Conservation (phyloP, 176 grass and related monocot species). For the Oryza officinalis region DNA sequence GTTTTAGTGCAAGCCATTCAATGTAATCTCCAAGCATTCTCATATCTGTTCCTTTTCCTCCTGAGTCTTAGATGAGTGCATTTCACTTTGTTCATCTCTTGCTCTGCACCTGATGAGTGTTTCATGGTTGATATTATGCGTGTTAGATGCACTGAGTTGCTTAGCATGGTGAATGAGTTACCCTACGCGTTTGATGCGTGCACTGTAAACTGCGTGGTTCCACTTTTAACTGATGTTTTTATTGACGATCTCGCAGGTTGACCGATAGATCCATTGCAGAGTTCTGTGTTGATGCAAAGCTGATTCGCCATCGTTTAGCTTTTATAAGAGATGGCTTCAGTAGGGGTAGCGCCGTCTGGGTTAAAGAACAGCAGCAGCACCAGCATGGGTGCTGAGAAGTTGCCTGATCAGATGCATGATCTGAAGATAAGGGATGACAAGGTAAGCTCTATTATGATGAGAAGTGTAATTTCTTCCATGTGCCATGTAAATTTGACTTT, state of each 20-base stretch:
- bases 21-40: neutral
- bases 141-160: neutral
- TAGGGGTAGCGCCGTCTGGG: slow-evolving; percentile 49
- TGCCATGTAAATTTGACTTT: neutral
- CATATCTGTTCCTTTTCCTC: neutral
- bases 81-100: neutral
- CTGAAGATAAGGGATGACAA: slow-evolving; percentile 82
- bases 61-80: neutral
- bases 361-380: slow-evolving; percentile 43
- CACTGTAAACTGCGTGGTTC: neutral
- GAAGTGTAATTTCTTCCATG: neutral
- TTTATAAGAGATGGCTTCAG: slow-evolving; percentile 52
- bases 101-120: neutral
- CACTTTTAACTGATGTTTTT: neutral
- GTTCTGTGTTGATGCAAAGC: slow-evolving; percentile 33
- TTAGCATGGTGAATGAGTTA: neutral
- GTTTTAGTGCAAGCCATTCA: neutral
- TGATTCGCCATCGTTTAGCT: slow-evolving; percentile 7
- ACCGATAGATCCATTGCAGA: neutral
- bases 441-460: slow-evolving; percentile 21
- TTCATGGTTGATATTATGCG: neutral
- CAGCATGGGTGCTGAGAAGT: slow-evolving; percentile 49
- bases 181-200: neutral
- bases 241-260: slow-evolving; percentile 1
- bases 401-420: slow-evolving; percentile 66